phyloP scores from a whole-genome alignment of 2,329 filamentous ascomycete genomes.

The Colletotrichum filicis region DNA sequence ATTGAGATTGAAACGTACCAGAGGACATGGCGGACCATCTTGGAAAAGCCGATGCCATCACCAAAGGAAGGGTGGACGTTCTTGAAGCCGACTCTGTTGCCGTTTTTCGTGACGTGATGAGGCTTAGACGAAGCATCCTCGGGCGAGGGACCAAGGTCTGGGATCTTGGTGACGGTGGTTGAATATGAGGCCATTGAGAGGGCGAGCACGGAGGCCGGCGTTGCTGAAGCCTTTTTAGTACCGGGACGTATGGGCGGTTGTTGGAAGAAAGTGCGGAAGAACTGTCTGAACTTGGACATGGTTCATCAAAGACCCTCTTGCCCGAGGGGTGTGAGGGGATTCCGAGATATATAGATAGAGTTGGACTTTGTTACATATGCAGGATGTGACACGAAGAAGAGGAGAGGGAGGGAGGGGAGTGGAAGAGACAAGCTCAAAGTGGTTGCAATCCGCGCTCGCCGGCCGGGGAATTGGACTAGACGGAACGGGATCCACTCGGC shows the following conservation, averaged over 20 bases:
- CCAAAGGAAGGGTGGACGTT: conserved; percentile 63
- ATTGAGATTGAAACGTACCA: conserved; percentile 44
- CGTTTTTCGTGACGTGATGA: conserved; percentile 59
- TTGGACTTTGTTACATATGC: background rate
- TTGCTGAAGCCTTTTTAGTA: conserved; percentile 27
- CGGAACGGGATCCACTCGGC: background rate
- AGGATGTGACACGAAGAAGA: background rate
- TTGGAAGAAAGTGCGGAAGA: conserved; percentile 22
- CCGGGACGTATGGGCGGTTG: conserved; percentile 11
- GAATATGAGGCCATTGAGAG: conserved; percentile 36
- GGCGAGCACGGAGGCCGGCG: conserved; percentile 28
- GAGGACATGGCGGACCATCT: conserved; percentile 46
- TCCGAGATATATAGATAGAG: conserved; percentile 11
- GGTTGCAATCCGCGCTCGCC: background rate
- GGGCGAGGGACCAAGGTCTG: conserved; percentile 48
- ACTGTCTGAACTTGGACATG: conserved; percentile 28
- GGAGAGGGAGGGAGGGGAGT: background rate
- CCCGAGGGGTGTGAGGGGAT: background rate
- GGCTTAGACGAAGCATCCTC: conserved; percentile 56
- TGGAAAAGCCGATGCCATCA: conserved; percentile 30
- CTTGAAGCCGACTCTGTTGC: conserved; percentile 55
- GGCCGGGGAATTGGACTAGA: background rate
- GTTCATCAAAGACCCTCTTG: background rate
- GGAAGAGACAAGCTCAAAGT: background rate
- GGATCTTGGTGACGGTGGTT: conserved; percentile 48